A percentile compares a stretch with the other conserved stretches of the same genome.
These are phyloP conservation scores for Ceratonia siliqua DNA, from an alignment of 306 rosid genomes.

Conservation along the genomic window DNA sequence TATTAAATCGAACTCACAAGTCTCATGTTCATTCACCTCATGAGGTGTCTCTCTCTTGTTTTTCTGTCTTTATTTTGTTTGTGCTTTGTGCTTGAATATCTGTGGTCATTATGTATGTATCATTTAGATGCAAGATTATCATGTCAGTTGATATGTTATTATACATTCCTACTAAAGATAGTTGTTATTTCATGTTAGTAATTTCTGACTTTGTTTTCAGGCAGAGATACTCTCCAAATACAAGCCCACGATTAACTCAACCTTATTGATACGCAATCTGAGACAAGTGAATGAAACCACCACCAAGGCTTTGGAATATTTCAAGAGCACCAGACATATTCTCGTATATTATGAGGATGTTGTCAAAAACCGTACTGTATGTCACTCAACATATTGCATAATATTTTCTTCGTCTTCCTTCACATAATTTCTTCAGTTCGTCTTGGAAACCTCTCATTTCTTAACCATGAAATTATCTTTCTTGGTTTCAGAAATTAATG, in stretches of 20 bases:
- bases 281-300: constrained; percentile 74
- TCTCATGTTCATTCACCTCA: constrained; percentile 91
- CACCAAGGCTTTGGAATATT: constrained; percentile 80
- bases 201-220: constrained; percentile 55
- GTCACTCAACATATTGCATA: constrained; percentile 27
- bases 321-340: constrained; percentile 84
- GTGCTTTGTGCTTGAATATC: constrained; percentile 3
- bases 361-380: constrained; percentile 78
- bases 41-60: constrained; percentile 61
- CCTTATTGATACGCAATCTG: constrained; percentile 59
- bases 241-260: constrained; percentile 81
- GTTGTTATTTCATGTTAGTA: constrained; percentile 22
- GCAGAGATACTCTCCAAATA: constrained; percentile 88
- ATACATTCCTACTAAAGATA: neutral
- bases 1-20: constrained; percentile 92
- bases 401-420: constrained; percentile 14
- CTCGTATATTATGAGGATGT: constrained; percentile 84
- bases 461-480: neutral
- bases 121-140: neutral
- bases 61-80: neutral
- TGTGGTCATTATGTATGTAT: neutral
- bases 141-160: constrained; percentile 6
- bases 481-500: constrained; percentile 64
- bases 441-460: constrained; percentile 1
- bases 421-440: neutral